Evolutionary conservation across 2,329 filamentous ascomycete species (phyloP).

Genomic region (Xylariaceae sp.): DNA sequence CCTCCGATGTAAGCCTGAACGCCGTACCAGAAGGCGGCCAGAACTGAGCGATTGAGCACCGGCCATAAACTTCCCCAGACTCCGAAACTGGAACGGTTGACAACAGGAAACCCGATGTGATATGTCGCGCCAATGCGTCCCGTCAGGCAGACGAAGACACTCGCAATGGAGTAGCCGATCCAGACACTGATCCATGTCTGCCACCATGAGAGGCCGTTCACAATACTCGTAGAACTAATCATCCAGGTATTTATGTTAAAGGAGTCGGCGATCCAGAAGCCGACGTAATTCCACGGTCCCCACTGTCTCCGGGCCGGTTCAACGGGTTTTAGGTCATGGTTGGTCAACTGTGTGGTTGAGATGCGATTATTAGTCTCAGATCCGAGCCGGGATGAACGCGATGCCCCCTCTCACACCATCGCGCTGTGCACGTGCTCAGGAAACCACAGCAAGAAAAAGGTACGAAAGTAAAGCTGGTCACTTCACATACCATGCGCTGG

Average conservation of each 20-base stretch:
- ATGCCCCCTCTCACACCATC: background rate
- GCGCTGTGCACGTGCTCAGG: conserved; percentile 11
- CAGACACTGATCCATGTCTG: conserved; percentile 86
- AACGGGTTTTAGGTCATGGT: conserved; percentile 75
- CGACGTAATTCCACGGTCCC: conserved; percentile 82
- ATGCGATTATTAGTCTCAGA: conserved; percentile 11
- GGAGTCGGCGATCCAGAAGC: conserved; percentile 79
- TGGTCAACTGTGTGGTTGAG: conserved; percentile 55
- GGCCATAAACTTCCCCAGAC: conserved; percentile 89
- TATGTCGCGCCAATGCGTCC: conserved; percentile 82
- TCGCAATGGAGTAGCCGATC: conserved; percentile 76
- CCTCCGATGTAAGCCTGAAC: conserved; percentile 83
- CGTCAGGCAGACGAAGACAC: conserved; percentile 67
- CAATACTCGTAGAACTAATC: conserved; percentile 81
- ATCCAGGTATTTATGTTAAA: conserved; percentile 95
- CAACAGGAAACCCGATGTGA: conserved; percentile 84
- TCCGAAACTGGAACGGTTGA: conserved; percentile 72
- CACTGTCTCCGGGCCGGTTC: conserved; percentile 76
- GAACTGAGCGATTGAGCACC: conserved; percentile 80
- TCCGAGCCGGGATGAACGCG: background rate
- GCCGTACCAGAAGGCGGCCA: conserved; percentile 83
- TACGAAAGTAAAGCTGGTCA: background rate
- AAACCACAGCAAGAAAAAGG: background rate
- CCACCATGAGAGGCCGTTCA: conserved; percentile 79
- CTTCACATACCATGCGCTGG: conserved; percentile 64